These are phyloP conservation scores for Rosa rugosa DNA, from an alignment of 306 rosid species.

Conservation along the genomic window DNA sequence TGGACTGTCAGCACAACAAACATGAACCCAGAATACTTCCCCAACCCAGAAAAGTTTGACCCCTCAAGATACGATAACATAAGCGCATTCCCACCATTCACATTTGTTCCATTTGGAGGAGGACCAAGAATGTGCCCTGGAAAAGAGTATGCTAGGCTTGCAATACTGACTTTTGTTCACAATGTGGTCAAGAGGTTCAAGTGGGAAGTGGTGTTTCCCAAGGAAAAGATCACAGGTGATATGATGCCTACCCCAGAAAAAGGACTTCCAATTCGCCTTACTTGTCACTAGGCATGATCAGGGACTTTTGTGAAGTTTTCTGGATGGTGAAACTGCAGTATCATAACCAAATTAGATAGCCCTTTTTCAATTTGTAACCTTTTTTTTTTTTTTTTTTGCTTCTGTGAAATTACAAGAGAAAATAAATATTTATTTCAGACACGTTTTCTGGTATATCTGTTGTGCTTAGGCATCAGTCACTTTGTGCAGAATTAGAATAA, in stretches of 20 bases:
- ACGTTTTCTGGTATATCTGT: not conserved
- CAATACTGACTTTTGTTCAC: slow-evolving; percentile 40
- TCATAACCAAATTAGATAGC: not conserved
- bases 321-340: not conserved
- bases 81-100: slow-evolving; percentile 24
- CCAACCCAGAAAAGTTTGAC: slow-evolving; percentile 36
- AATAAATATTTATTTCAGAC: not conserved
- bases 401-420: not conserved
- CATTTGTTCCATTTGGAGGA: slow-evolving; percentile 42
- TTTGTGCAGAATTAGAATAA: not conserved
- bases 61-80: slow-evolving; percentile 30
- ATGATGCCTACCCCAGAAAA: slow-evolving; percentile 47
- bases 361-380: not conserved
- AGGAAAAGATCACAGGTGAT: slow-evolving; percentile 35
- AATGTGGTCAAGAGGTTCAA: slow-evolving; percentile 33
- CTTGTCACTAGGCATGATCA: slow-evolving; percentile 9
- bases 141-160: slow-evolving; percentile 41
- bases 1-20: slow-evolving; percentile 47
- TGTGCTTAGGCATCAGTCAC: not conserved
- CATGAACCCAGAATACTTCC: slow-evolving; percentile 32
- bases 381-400: not conserved
- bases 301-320: not conserved
- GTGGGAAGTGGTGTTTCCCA: slow-evolving; percentile 30
- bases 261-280: slow-evolving; percentile 38
- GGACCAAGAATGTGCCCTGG: slow-evolving; percentile 46